These are phyloP conservation scores for Harrya chromipes DNA, from an alignment of 768 basidiomycete species.

Conservation along the genomic window DNA sequence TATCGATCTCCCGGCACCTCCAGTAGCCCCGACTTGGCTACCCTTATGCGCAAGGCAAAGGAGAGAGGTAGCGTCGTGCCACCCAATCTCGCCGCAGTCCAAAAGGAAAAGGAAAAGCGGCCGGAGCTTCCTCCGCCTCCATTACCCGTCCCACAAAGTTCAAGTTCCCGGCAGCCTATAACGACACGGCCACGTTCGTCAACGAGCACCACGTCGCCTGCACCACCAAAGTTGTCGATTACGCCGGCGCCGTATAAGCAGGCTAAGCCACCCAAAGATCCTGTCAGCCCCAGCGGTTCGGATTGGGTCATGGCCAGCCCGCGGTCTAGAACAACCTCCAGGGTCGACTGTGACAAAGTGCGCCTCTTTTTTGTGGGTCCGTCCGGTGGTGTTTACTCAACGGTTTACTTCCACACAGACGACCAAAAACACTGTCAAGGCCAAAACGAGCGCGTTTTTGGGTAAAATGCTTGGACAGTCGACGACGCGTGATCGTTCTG, in stretches of 20 bases:
- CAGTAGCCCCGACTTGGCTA: conserved; percentile 89
- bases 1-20: conserved; percentile 88
- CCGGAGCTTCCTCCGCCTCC: conserved; percentile 45
- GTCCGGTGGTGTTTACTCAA: background rate
- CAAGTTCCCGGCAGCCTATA: conserved; percentile 25
- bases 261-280: conserved; percentile 25
- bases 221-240: conserved; percentile 35
- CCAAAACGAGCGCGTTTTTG: conserved; percentile 78
- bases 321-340: conserved; percentile 39
- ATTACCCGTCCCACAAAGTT: conserved; percentile 28
- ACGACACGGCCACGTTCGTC: conserved; percentile 42
- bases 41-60: conserved; percentile 80
- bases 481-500: conserved; percentile 65
- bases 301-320: conserved; percentile 52
- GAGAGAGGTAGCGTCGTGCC: conserved; percentile 52
- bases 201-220: conserved; percentile 33
- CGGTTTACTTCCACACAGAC: conserved; percentile 12
- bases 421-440: conserved; percentile 62
- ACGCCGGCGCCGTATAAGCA: conserved; percentile 28
- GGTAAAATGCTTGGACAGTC: conserved; percentile 75
- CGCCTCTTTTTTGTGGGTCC: background rate
- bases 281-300: conserved; percentile 34
- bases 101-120: conserved; percentile 33
- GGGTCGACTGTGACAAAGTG: conserved; percentile 50
- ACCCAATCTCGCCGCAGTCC: conserved; percentile 26